A percentile compares a stretch with the other conserved stretches of the same genome.
Evolutionary conservation across 352 stramenopile species (phyloP).

Genomic region (Phytophthora ohioensis): DNA sequence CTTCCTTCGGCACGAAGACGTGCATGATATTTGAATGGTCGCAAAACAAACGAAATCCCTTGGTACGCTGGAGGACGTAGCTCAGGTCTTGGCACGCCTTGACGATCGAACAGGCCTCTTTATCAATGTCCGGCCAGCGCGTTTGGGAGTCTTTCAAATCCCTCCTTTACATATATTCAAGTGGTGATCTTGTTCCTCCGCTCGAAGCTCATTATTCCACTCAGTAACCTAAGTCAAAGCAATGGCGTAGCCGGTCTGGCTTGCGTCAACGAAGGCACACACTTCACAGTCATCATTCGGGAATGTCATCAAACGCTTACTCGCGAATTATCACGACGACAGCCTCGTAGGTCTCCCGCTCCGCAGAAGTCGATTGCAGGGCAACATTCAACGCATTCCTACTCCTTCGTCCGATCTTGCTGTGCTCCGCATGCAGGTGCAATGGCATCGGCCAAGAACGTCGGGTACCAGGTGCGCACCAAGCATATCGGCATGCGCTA

Average conservation of each 20-base stretch:
- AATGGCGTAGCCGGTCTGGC: background rate
- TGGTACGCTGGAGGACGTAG: background rate
- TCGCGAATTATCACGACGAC: too few species aligned
- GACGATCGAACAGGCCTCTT: background rate
- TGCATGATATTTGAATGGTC: slow-evolving; percentile 6
- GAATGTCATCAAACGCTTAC: background rate
- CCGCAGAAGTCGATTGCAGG: too few species aligned
- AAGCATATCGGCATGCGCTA: too few species aligned
- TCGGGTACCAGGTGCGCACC: too few species aligned
- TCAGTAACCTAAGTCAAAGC: background rate
- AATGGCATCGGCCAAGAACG: too few species aligned
- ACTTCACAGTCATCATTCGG: background rate
- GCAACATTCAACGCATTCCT: too few species aligned
- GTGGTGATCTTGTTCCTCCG: background rate
- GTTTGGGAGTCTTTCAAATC: background rate
- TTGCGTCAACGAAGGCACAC: background rate
- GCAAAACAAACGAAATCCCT: background rate
- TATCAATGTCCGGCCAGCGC: background rate
- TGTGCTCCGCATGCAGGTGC: too few species aligned
- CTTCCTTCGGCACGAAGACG: background rate
- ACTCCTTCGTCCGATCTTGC: too few species aligned
- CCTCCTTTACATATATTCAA: background rate
- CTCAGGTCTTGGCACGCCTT: background rate
- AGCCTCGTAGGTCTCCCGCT: too few species aligned
- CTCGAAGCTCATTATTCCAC: background rate